phyloP scores from a whole-genome alignment of 2,329 filamentous ascomycete genomes.

The Aspergillus ochraceus region DNA sequence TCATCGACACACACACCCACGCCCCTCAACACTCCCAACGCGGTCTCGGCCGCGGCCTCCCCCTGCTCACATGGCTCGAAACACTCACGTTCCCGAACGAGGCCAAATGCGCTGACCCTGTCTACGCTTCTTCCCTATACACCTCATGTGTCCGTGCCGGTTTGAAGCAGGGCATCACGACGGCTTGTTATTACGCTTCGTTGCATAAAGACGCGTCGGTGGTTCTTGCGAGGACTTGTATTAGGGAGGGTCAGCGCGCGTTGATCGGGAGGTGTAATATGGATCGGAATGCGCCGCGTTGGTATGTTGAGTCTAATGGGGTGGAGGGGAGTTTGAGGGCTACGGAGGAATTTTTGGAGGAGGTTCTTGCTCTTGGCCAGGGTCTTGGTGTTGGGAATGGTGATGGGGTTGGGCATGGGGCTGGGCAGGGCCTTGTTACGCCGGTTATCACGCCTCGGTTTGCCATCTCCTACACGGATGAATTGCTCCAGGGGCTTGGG shows the following conservation, averaged over 20 bases:
- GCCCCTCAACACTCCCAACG: slow-evolving; percentile 58
- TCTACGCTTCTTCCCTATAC: slow-evolving; percentile 56
- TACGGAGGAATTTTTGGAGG: slow-evolving; percentile 52
- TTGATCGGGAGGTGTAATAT: slow-evolving; percentile 40
- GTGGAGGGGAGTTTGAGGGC: slow-evolving; percentile 50
- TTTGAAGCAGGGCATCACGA: slow-evolving; percentile 53
- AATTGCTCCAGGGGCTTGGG: slow-evolving; percentile 58
- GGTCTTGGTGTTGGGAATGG: slow-evolving; percentile 2
- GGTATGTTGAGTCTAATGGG: slow-evolving; percentile 50
- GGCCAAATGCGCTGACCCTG: slow-evolving; percentile 57
- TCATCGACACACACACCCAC: slow-evolving; percentile 68
- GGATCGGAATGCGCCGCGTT: slow-evolving; percentile 49
- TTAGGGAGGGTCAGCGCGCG: slow-evolving; percentile 34
- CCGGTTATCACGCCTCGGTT: slow-evolving; percentile 61
- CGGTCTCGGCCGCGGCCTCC: slow-evolving; percentile 43
- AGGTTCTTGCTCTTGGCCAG: slow-evolving; percentile 50
- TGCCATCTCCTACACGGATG: slow-evolving; percentile 59
- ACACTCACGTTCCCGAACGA: slow-evolving; percentile 66
- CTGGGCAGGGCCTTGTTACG: slow-evolving; percentile 39
- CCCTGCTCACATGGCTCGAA: slow-evolving; percentile 61
- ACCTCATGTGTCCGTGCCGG: slow-evolving; percentile 56
- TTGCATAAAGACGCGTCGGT: slow-evolving; percentile 30
- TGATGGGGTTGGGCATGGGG: too few species aligned
- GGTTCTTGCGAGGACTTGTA: slow-evolving; percentile 35
- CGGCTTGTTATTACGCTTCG: slow-evolving; percentile 38